Evolutionary conservation across 1,284 basidiomycete genomes (phyloP).

Genomic region (Moesziomyces aphidis): DNA sequence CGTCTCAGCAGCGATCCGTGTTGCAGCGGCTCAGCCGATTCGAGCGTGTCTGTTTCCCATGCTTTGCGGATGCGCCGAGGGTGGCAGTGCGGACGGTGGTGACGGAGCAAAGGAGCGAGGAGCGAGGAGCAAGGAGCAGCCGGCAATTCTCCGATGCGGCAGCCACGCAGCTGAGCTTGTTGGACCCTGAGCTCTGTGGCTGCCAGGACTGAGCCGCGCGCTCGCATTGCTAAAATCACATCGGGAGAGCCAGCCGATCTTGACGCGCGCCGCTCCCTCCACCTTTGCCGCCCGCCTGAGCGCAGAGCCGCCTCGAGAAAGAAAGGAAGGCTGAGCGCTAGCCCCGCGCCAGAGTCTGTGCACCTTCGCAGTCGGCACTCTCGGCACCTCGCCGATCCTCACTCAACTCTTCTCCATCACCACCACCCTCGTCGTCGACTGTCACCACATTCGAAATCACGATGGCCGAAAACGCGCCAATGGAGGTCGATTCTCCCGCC

Average conservation of each 20-base stretch:
- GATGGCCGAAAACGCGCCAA: slow-evolving; percentile 47
- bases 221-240: neutral
- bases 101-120: neutral
- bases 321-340: neutral
- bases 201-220: neutral
- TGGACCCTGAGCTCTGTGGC: neutral
- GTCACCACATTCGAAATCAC: neutral
- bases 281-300: neutral
- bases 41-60: too few species aligned
- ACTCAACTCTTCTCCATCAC: neutral
- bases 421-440: slow-evolving; percentile 3
- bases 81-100: neutral
- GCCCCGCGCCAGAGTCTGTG: neutral
- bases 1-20: too few species aligned
- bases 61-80: too few species aligned
- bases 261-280: neutral
- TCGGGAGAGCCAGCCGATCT: neutral
- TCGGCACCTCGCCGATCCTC: slow-evolving; percentile 8
- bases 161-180: neutral
- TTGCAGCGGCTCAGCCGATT: too few species aligned
- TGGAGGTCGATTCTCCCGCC: slow-evolving; percentile 57
- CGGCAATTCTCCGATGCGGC: neutral
- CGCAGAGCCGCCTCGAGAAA: neutral
- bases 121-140: neutral
- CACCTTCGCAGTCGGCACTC: neutral